Conservation (phyloP, 108 stramenopile species). For the Pseudonitzschia multiseries region DNA sequence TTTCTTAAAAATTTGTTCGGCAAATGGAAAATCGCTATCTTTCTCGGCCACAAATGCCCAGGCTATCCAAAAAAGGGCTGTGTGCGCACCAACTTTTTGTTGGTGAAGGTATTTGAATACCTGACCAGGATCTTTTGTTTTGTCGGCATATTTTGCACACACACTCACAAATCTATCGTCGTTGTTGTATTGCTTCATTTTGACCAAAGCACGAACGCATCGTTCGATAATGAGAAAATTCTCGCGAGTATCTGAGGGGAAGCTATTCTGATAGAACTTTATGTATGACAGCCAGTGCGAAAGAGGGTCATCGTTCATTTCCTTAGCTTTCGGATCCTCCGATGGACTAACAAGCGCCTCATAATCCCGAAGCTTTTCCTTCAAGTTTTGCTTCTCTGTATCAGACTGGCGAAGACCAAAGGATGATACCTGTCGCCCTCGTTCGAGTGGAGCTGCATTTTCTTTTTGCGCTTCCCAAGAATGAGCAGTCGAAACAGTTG, state of each 20-base stretch:
- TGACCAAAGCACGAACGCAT: conserved; percentile 65
- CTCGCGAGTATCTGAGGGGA: conserved; percentile 67
- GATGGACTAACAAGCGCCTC: conserved; percentile 65
- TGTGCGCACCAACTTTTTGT: conserved; percentile 56
- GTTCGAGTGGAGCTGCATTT: conserved; percentile 81
- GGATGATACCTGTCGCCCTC: conserved; percentile 63
- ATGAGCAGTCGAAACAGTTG: conserved; percentile 28
- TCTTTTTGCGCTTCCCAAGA: conserved; percentile 81
- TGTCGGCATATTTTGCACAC: conserved; percentile 82
- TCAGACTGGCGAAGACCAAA: conserved; percentile 20
- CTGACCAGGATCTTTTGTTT: conserved; percentile 57
- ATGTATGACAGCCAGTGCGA: conserved; percentile 82
- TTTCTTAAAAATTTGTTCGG: conserved; percentile 64
- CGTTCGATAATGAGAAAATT: conserved; percentile 84
- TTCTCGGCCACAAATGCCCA: conserved; percentile 71
- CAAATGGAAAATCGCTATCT: conserved; percentile 52
- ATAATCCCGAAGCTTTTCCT: conserved; percentile 37
- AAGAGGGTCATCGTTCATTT: conserved; percentile 58
- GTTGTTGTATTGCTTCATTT: conserved; percentile 56
- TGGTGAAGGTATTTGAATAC: conserved; percentile 78
- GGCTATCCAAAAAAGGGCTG: conserved; percentile 68
- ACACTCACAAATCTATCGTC: conserved; percentile 76
- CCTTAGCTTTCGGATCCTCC: conserved; percentile 47
- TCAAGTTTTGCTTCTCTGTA: conserved; percentile 34
- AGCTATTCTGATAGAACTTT: conserved; percentile 67